Conservation (phyloP, 1,284 basidiomycete species). For the Lentinus polychrous region DNA sequence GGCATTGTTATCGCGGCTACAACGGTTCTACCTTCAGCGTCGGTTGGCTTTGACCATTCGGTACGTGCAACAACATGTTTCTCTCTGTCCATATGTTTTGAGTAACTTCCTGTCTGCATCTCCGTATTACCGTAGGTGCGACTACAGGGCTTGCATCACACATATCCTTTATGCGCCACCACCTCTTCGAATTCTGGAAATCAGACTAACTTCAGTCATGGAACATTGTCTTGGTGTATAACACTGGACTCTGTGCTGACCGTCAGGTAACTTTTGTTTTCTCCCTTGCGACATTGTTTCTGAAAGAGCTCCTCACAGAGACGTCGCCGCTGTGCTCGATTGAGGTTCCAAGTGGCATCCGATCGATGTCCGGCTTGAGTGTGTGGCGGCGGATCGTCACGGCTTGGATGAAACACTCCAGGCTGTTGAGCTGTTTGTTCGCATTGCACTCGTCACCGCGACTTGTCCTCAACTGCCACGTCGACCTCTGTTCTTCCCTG, state of each 20-base stretch:
- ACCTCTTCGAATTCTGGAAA: background rate
- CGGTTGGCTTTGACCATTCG: background rate
- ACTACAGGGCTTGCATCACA: background rate
- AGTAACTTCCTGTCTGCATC: background rate
- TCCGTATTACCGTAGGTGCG: background rate
- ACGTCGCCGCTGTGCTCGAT: too few species aligned
- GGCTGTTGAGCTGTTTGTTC: too few species aligned
- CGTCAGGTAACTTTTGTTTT: background rate
- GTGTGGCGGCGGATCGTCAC: too few species aligned
- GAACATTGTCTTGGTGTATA: background rate
- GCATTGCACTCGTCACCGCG: too few species aligned
- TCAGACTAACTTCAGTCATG: background rate
- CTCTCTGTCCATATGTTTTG: background rate
- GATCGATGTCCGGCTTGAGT: too few species aligned
- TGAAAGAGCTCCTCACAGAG: too few species aligned
- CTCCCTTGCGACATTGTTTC: background rate
- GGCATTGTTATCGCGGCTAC: background rate
- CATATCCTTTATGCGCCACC: background rate
- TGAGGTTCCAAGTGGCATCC: too few species aligned
- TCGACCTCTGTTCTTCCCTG: too few species aligned
- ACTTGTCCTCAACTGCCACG: too few species aligned
- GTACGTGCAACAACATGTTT: background rate
- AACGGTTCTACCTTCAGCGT: background rate
- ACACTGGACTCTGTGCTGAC: background rate
- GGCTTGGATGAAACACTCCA: too few species aligned